Evolutionary conservation across 805 yeast species (phyloP), one percentile per base, ranked within the genome.

Genomic region (Diddensiella transvaalensis): DNA sequence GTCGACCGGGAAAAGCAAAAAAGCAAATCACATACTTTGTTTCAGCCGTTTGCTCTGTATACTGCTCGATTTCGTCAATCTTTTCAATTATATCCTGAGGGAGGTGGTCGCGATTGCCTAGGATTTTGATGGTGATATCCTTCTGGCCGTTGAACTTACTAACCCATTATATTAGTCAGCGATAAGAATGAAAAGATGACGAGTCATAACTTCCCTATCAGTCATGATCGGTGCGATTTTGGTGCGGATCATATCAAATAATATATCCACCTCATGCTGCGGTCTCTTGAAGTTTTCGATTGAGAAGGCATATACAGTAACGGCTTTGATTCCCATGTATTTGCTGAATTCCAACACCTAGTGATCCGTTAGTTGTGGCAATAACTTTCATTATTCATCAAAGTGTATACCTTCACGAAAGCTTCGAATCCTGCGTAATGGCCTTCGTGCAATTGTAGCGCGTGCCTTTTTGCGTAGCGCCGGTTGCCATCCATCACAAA

Each of bases 401-500:
- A 22, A 23, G 2, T 19, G 21, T 23, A 40, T 47, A 52, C 57
- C 11, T 57, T 53, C 18, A 88, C 78, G 82, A 88, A 78, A 44
- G 86, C 75, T 49, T 83, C 85, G 61, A 85, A 88, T 1, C 96
- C 96, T 3, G 87, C 82, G 57, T 77, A 81, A 63, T 93, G 99
- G n/a, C 98, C 98, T 56, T 87, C 95, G 52, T 82, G 82, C 29
- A 85, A 67, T 11, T 40, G 39, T 33, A 90, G 74, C 44, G 81
- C 76, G 46, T 76, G 74, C 47, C 73, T 72, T 51, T 78, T 78
- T 1, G 98, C 98, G 67, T 72, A 93, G 46, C 98, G 75, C 55
- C 99, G 76, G 68, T 93, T 93, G 5, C 99, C 99, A 66, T 93
- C 99, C 98, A 93, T 93, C 47, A 95, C 86, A 60, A 93, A 81